Base-by-base conservation (phyloP, 2,329 filamentous ascomycete species). In the Colletotrichum cereale region DNA sequence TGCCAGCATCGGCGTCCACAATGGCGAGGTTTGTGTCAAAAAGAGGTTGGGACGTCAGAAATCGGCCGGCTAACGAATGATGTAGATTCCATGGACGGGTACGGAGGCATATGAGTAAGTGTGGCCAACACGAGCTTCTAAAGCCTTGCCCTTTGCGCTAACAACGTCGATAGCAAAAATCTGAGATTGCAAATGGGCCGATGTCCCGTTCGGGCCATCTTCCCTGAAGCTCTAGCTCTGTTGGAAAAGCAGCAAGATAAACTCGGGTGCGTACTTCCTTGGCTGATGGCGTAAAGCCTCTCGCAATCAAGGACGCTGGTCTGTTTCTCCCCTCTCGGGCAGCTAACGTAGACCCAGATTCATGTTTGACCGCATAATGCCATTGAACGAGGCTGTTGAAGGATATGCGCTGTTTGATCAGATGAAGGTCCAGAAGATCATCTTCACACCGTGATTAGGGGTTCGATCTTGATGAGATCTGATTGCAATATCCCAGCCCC, bases 351-450 rank as follows among this genome's bases (percentile, higher is more conserved):
- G 47, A n/a, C 1, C 36, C 48, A 92, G 92, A 68, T 94, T 94
- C 82, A 93, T 94, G 91, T 90, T 91, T 60, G 90, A 94, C 72
- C 90, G 92, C 75, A 87, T 93, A 75, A 92, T 94, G 90, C 91
- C 91, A 2, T 83, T 94, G 50, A 85, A 85, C 6, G 84, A 91
- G 64, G 92, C 91, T 0, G 86, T 89, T 3, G 87, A 92, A 77
- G 92, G 89, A 52, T 94, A 93, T 77, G 87, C 91, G 11, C 82
- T 93, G 34, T 94, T 94, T 77, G 89, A 94, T 78, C 87, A 90
- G 73, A 92, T 91, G 88, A 88, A 91, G 80, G 91, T 87, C 26
- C 91, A 93, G 76, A 94, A 94, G 83, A 90, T 94, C 18, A 86
- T 93, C 21, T 94, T 94, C 77, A 86, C 86, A 72, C 85, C 84